Conservation (phyloP, 768 basidiomycete genomes). For the Collybiopsis luxurians region DNA sequence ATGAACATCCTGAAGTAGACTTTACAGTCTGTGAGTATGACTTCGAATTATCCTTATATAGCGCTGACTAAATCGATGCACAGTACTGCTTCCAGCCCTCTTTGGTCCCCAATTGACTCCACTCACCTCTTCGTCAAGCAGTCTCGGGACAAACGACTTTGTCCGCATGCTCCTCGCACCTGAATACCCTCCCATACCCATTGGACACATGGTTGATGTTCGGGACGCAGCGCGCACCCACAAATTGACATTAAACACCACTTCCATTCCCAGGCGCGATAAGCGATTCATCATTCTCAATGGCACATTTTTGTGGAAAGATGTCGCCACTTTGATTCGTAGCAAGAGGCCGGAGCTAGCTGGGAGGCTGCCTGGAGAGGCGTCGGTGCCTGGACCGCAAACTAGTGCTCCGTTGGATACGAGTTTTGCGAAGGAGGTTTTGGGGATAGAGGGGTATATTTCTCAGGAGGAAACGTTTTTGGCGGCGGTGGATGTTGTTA, state of each 20-base stretch:
- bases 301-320: slow-evolving; percentile 6
- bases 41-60: too few species aligned
- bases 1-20: slow-evolving; percentile 5
- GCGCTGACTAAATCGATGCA: too few species aligned
- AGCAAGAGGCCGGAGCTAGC: slow-evolving; percentile 6
- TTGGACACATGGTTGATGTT: slow-evolving; percentile 12
- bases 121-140: neutral
- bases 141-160: slow-evolving; percentile 4
- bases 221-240: slow-evolving; percentile 15
- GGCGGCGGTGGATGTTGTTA: slow-evolving; percentile 2
- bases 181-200: slow-evolving; percentile 6
- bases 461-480: slow-evolving; percentile 5
- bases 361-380: slow-evolving; percentile 4
- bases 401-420: slow-evolving; percentile 8
- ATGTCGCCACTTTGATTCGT: slow-evolving; percentile 1
- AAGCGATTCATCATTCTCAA: slow-evolving; percentile 7
- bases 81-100: slow-evolving; percentile 16
- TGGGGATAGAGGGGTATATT: slow-evolving; percentile 10
- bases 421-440: slow-evolving; percentile 1
- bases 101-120: slow-evolving; percentile 18
- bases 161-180: slow-evolving; percentile 3
- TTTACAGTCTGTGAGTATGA: slow-evolving; percentile 7
- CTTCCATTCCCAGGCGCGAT: slow-evolving; percentile 1
- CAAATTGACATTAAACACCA: slow-evolving; percentile 8
- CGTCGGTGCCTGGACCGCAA: neutral